A percentile compares a stretch with the other conserved stretches of the same genome.
These are phyloP conservation scores for Xylariaceae sp. DNA, from an alignment of 2,329 filamentous ascomycete species.

Conservation along the genomic window DNA sequence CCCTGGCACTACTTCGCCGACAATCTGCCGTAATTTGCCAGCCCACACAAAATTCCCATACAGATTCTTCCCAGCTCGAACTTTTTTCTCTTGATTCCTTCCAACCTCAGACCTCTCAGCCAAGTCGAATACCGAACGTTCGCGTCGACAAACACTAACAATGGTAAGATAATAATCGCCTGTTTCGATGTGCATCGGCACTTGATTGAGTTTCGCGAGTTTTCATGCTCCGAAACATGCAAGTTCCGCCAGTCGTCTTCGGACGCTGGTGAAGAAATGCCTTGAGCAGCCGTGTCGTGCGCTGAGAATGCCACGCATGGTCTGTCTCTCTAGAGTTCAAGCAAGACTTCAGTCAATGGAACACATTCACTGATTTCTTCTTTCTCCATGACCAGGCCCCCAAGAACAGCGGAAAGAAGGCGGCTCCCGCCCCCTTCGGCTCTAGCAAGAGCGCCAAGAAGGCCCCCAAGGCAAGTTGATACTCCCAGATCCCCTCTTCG, in stretches of 20 bases:
- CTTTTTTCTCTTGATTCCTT: slow-evolving; percentile 31
- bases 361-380: slow-evolving; percentile 91
- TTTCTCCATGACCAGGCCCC: slow-evolving; percentile 99
- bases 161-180: slow-evolving; percentile 53
- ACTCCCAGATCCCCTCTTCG: slow-evolving; percentile 3
- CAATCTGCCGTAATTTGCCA: slow-evolving; percentile 26
- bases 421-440: slow-evolving; percentile 93
- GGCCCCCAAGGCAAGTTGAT: slow-evolving; percentile 78
- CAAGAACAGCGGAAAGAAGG: slow-evolving; percentile 95
- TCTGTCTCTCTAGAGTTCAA: slow-evolving; percentile 83
- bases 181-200: slow-evolving; percentile 31
- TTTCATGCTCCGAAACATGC: slow-evolving; percentile 33
- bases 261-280: slow-evolving; percentile 57
- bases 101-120: slow-evolving; percentile 30
- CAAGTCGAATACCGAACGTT: slow-evolving; percentile 40
- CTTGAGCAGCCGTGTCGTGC: slow-evolving; percentile 51
- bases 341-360: slow-evolving; percentile 72
- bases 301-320: slow-evolving; percentile 50
- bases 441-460: slow-evolving; percentile 91
- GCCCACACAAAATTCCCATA: slow-evolving; percentile 27
- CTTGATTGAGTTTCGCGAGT: slow-evolving; percentile 30
- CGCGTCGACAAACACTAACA: slow-evolving; percentile 46
- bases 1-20: slow-evolving; percentile 17
- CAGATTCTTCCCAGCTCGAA: slow-evolving; percentile 21
- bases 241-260: slow-evolving; percentile 40